Evolutionary conservation across 2,329 filamentous ascomycete species (phyloP).

Genomic region (Graphilbum fragrans): DNA sequence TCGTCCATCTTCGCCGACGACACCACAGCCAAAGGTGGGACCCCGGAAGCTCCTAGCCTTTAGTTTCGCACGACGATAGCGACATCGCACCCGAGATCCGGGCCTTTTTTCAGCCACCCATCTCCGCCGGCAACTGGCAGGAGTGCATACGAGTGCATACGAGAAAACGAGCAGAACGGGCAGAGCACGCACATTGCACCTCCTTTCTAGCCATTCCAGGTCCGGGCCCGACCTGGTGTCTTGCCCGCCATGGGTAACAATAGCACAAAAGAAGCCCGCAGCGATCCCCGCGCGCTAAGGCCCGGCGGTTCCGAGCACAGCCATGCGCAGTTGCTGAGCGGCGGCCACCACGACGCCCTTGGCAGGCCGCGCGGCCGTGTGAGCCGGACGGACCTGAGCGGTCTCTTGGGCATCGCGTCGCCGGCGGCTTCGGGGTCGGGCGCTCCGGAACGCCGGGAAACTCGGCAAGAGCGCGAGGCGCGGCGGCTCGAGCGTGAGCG

Average conservation of each 20-base stretch:
- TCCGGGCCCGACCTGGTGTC: not conserved
- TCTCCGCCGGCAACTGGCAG: not conserved
- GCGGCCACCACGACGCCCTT: conserved; percentile 7
- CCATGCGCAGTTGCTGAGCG: conserved; percentile 7
- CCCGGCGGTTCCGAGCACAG: conserved; percentile 8
- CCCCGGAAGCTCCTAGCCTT: no score
- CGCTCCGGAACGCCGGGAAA: conserved; percentile 59
- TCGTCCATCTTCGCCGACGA: no score
- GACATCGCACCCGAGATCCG: no score
- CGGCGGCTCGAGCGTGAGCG: conserved; percentile 75
- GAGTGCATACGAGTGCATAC: not conserved
- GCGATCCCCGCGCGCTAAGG: conserved; percentile 13
- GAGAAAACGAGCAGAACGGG: not conserved
- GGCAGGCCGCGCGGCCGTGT: conserved; percentile 17
- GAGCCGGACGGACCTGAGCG: conserved; percentile 32
- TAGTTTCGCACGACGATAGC: not conserved
- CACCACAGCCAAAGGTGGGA: no score
- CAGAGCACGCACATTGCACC: not conserved
- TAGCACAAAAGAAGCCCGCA: conserved; percentile 22
- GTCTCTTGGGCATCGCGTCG: conserved; percentile 27
- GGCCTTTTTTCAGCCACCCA: not conserved
- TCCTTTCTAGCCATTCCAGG: not conserved
- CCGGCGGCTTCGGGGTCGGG: conserved; percentile 25
- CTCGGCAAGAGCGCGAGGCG: conserved; percentile 81
- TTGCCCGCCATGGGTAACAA: conserved; percentile 20